Conservation (phyloP, 2,329 filamentous ascomycete genomes). For the Bertia moriformis region DNA sequence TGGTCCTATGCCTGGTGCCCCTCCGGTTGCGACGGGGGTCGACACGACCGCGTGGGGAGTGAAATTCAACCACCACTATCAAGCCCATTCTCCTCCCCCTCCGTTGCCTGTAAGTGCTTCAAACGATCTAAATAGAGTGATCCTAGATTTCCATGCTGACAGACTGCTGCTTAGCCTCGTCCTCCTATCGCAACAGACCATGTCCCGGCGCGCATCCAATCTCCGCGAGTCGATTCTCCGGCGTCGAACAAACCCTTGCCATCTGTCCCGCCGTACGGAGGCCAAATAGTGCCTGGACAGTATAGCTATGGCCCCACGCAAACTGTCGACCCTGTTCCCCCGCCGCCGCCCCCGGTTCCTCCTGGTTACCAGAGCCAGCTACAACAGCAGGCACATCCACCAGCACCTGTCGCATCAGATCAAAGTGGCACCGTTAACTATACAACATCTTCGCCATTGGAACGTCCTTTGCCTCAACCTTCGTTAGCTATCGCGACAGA, state of each 20-base stretch:
- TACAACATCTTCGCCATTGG: no score
- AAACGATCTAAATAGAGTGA: slow-evolving; percentile 13
- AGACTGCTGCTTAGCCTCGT: neutral
- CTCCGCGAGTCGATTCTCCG: neutral
- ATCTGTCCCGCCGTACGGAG: slow-evolving; percentile 4
- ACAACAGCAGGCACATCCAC: slow-evolving; percentile 10
- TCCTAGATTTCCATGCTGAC: slow-evolving; percentile 4
- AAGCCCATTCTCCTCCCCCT: slow-evolving; percentile 16
- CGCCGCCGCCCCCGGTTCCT: slow-evolving; percentile 20
- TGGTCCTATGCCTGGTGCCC: slow-evolving; percentile 13
- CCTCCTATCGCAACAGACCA: neutral
- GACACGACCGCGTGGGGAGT: slow-evolving; percentile 25
- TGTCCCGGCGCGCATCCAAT: neutral
- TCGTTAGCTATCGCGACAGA: no score
- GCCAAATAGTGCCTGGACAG: no score
- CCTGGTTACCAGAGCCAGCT: slow-evolving; percentile 16
- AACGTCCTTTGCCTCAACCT: no score
- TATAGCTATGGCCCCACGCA: no score
- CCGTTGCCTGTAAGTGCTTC: slow-evolving; percentile 19
- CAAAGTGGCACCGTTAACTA: no score
- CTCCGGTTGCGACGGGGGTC: slow-evolving; percentile 5
- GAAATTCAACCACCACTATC: slow-evolving; percentile 19
- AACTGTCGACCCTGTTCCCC: slow-evolving; percentile 9
- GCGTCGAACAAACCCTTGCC: neutral
- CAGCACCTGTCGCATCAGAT: slow-evolving; percentile 11